Conservation (phyloP, 495 filamentous ascomycete genomes). For the Talaromyces adpressus region DNA sequence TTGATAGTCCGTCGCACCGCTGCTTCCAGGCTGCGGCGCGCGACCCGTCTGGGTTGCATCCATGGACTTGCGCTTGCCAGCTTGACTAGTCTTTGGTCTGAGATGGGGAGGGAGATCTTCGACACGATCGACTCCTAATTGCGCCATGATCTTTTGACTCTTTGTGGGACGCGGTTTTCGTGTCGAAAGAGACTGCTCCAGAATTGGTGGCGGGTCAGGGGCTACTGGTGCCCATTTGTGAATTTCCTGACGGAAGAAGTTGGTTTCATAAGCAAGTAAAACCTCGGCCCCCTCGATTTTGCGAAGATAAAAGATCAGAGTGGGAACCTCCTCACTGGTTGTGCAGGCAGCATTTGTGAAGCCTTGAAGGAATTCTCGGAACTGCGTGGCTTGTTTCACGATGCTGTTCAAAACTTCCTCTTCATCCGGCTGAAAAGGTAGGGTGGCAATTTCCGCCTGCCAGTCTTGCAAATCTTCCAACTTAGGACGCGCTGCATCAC, state of each 20-base stretch:
- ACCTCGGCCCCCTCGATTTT: constrained; percentile 99
- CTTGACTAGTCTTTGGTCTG: constrained; percentile 63
- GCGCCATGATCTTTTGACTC: constrained; percentile 88
- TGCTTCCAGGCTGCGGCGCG: constrained; percentile 21
- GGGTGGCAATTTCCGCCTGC: constrained; percentile 71
- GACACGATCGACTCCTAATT: constrained; percentile 76
- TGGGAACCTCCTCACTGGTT: constrained; percentile 78
- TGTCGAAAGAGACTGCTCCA: constrained; percentile 85
- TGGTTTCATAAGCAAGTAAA: constrained; percentile 84
- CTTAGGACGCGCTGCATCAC: constrained; percentile 95
- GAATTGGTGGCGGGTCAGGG: constrained; percentile 68
- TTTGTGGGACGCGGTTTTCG: constrained; percentile 96
- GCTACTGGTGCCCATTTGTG: constrained; percentile 96
- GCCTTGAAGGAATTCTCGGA: constrained; percentile 72
- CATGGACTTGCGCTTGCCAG: constrained; percentile 40
- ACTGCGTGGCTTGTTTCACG: constrained; percentile 73
- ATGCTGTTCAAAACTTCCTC: constrained; percentile 79
- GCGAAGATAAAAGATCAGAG: constrained; percentile 92
- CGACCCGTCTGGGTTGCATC: constrained; percentile 21
- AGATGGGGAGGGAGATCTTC: constrained; percentile 81
- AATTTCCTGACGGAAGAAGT: constrained; percentile 93
- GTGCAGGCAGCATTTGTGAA: constrained; percentile 76
- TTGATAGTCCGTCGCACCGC: constrained; percentile 18
- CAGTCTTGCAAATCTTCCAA: constrained; percentile 84
- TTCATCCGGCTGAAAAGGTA: constrained; percentile 97